Conservation (phyloP, 2,329 filamentous ascomycete species). For the Blastomyces silverae region DNA sequence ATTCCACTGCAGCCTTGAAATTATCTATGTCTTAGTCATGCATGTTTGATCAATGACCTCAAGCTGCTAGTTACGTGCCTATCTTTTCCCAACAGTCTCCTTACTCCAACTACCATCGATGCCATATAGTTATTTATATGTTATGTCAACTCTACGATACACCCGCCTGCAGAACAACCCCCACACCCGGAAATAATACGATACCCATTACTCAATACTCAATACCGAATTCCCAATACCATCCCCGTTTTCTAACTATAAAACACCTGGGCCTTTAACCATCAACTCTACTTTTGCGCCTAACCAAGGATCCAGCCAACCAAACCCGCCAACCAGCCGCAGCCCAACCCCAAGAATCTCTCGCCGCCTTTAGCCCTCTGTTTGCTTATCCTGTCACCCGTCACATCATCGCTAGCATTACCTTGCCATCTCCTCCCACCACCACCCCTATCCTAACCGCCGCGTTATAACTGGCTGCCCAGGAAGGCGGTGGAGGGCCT, state of each 20-base stretch:
- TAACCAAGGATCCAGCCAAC: slow-evolving; percentile 8
- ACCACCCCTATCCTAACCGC: slow-evolving; percentile 9
- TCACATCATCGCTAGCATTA: slow-evolving; percentile 1
- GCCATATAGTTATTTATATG: not conserved
- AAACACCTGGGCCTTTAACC: not conserved
- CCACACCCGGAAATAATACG: slow-evolving; percentile 3
- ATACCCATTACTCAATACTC: not conserved
- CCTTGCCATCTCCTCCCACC: slow-evolving; percentile 10
- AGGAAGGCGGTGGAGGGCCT: not conserved
- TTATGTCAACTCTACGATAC: not conserved
- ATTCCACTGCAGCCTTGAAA: not conserved
- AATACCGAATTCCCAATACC: not conserved
- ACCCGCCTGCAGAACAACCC: slow-evolving; percentile 4
- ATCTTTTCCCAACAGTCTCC: not conserved
- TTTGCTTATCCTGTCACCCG: not conserved
- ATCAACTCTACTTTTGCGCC: not conserved
- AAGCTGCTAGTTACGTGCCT: not conserved
- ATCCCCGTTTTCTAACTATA: not conserved
- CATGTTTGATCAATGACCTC: not conserved
- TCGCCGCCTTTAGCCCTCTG: slow-evolving; percentile 10
- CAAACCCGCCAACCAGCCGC: not conserved
- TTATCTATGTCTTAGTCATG: not conserved
- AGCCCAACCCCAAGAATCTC: slow-evolving; percentile 8
- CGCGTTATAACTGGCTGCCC: slow-evolving; percentile 6
- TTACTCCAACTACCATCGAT: not conserved